Evolutionary conservation across 2,329 filamentous ascomycete genomes (phyloP).

Genomic region (Rhytidhysteron rufulum): DNA sequence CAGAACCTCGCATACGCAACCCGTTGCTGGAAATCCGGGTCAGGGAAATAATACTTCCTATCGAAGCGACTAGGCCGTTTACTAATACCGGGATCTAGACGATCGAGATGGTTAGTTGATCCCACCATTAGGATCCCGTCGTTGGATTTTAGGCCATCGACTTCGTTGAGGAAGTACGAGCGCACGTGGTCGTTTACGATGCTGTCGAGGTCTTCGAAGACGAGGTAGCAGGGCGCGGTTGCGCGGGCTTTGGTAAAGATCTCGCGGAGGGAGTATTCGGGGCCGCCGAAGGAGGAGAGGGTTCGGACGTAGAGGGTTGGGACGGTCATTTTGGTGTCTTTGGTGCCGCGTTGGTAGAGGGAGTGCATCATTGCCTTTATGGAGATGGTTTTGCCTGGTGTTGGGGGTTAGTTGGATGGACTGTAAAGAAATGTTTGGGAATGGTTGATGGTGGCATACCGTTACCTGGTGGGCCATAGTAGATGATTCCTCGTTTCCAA

Average conservation of each 20-base stretch:
- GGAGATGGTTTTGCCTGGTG: slow-evolving; percentile 57
- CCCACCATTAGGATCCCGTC: slow-evolving; percentile 69
- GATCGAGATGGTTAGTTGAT: slow-evolving; percentile 62
- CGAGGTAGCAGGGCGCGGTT: slow-evolving; percentile 64
- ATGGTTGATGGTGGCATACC: slow-evolving; percentile 31
- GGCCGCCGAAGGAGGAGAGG: slow-evolving; percentile 43
- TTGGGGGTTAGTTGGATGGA: too few species aligned
- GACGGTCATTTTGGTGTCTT: slow-evolving; percentile 39
- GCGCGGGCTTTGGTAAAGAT: slow-evolving; percentile 53
- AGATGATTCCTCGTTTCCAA: slow-evolving; percentile 69
- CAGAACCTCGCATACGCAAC: slow-evolving; percentile 43
- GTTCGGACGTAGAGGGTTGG: slow-evolving; percentile 56
- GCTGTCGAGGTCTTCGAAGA: slow-evolving; percentile 70
- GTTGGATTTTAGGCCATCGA: slow-evolving; percentile 66
- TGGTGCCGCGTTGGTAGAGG: slow-evolving; percentile 49
- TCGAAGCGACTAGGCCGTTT: slow-evolving; percentile 47
- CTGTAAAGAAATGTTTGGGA: background rate
- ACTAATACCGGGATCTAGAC: slow-evolving; percentile 60
- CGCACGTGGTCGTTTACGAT: slow-evolving; percentile 59
- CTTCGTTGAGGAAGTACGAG: slow-evolving; percentile 69
- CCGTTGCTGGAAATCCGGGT: slow-evolving; percentile 37
- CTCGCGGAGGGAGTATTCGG: slow-evolving; percentile 46
- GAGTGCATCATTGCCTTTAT: slow-evolving; percentile 68
- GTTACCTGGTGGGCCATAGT: slow-evolving; percentile 62
- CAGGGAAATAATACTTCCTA: slow-evolving; percentile 44